phyloP scores from a whole-genome alignment of 805 yeast genomes.

The Monosporozyma solicola region DNA sequence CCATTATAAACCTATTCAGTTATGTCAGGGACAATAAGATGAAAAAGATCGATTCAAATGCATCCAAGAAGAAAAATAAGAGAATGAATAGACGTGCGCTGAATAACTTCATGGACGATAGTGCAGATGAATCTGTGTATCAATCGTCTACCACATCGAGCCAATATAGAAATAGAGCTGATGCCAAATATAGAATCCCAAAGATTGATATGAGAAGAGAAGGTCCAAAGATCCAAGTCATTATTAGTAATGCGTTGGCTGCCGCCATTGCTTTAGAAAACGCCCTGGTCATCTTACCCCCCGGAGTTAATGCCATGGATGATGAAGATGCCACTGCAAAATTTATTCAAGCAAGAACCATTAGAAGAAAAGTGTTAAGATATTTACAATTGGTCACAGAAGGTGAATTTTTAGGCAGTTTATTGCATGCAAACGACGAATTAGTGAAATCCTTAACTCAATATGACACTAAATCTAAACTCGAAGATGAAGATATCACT shows the following conservation, averaged over 20 bases:
- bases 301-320: conserved; percentile 51
- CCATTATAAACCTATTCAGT: conserved; percentile 11
- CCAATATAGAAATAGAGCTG: conserved; percentile 9
- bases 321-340: conserved; percentile 50
- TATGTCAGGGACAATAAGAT: conserved; percentile 9
- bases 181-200: conserved; percentile 46
- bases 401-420: conserved; percentile 81
- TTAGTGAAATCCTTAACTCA: conserved; percentile 62
- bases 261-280: conserved; percentile 64
- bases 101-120: conserved; percentile 44
- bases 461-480: conserved; percentile 51
- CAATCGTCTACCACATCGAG: conserved; percentile 24
- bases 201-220: conserved; percentile 60
- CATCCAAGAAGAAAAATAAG: not conserved
- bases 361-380: conserved; percentile 69
- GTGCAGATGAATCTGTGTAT: conserved; percentile 37
- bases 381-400: conserved; percentile 77
- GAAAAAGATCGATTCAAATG: conserved; percentile 5
- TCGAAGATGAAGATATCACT: conserved; percentile 35
- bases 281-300: conserved; percentile 38
- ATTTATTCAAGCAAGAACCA: conserved; percentile 65
- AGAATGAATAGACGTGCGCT: conserved; percentile 33
- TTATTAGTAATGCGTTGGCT: conserved; percentile 69
- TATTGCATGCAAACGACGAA: conserved; percentile 85
- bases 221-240: conserved; percentile 56